Evolutionary conservation across 31 red algal genomes (phyloP).

Genomic region (Asparagopsis taxiformis): DNA sequence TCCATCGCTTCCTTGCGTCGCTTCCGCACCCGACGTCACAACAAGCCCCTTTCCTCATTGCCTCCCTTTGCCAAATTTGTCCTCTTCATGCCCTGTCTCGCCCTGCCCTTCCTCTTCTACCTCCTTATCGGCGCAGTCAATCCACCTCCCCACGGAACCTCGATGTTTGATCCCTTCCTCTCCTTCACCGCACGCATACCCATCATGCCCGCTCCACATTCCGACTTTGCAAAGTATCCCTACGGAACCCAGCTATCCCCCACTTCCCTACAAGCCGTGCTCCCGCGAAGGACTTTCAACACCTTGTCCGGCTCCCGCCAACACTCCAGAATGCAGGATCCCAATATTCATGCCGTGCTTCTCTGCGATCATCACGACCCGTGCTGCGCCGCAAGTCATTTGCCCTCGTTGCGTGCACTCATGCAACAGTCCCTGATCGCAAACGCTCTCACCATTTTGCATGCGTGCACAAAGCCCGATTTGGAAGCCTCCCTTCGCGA

Average conservation of each 20-base stretch:
- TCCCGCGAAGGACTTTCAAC: slow-evolving; percentile 3
- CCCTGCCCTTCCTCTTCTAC: slow-evolving; percentile 33
- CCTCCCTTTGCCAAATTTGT: slow-evolving; percentile 17
- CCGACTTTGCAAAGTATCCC: too few relatives aligned
- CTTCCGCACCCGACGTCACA: slow-evolving; percentile 10
- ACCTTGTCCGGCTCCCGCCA: slow-evolving; percentile 1
- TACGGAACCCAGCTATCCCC: not conserved
- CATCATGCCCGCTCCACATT: too few relatives aligned
- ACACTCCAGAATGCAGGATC: slow-evolving; percentile 23
- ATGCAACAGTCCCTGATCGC: slow-evolving; percentile 36
- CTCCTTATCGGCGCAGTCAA: too few relatives aligned
- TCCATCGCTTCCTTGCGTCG: slow-evolving; percentile 34
- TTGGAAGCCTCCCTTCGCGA: not conserved
- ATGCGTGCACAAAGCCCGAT: slow-evolving; percentile 6
- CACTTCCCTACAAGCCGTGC: not conserved
- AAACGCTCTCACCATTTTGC: slow-evolving; percentile 28
- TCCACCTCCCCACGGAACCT: too few relatives aligned
- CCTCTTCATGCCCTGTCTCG: slow-evolving; percentile 6
- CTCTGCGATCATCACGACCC: slow-evolving; percentile 20
- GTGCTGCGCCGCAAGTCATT: slow-evolving; percentile 12
- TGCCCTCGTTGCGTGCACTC: slow-evolving; percentile 9
- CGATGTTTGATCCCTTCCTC: slow-evolving; percentile 7
- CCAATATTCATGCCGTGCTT: slow-evolving; percentile 17
- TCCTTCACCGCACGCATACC: not conserved
- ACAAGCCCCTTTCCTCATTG: slow-evolving; percentile 38